Conservation (phyloP, 768 basidiomycete species). For the Polyporus arcularius region DNA sequence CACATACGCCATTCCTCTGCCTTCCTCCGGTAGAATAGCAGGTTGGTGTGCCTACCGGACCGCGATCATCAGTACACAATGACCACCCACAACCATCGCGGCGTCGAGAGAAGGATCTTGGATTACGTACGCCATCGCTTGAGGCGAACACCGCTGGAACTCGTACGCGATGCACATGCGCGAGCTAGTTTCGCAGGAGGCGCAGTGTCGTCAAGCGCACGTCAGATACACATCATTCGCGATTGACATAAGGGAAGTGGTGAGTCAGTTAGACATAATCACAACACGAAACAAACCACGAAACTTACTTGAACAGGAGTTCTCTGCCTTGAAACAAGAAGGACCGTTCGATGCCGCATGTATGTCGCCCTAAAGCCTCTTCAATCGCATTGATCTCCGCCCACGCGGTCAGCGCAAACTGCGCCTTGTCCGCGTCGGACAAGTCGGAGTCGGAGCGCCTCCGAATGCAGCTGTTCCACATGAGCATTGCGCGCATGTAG, state of each 20-base stretch:
- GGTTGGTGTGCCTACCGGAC: constrained; percentile 40
- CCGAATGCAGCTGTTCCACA: constrained; percentile 74
- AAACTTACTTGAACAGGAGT: constrained; percentile 74
- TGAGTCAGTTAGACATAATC: background rate
- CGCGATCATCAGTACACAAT: constrained; percentile 57
- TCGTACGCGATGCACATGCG: constrained; percentile 73
- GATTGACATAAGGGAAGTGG: background rate
- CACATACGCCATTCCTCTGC: constrained; percentile 34
- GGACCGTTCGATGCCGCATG: constrained; percentile 65
- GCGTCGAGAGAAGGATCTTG: constrained; percentile 4
- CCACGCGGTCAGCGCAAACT: constrained; percentile 71
- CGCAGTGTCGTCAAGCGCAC: background rate
- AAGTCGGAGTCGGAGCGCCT: constrained; percentile 48
- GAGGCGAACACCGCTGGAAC: constrained; percentile 64
- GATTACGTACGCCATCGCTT: constrained; percentile 52
- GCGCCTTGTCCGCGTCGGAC: constrained; percentile 52
- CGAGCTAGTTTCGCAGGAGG: constrained; percentile 44
- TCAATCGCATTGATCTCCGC: constrained; percentile 70
- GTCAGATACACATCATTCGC: background rate
- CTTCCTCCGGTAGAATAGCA: constrained; percentile 29
- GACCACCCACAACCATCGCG: constrained; percentile 6
- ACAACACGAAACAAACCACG: background rate
- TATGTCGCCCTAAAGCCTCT: constrained; percentile 59
- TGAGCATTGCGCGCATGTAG: constrained; percentile 64
- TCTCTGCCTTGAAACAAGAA: constrained; percentile 73